Evolutionary conservation across 495 filamentous ascomycete species (phyloP).

Genomic region (Penicillium riverlandense): DNA sequence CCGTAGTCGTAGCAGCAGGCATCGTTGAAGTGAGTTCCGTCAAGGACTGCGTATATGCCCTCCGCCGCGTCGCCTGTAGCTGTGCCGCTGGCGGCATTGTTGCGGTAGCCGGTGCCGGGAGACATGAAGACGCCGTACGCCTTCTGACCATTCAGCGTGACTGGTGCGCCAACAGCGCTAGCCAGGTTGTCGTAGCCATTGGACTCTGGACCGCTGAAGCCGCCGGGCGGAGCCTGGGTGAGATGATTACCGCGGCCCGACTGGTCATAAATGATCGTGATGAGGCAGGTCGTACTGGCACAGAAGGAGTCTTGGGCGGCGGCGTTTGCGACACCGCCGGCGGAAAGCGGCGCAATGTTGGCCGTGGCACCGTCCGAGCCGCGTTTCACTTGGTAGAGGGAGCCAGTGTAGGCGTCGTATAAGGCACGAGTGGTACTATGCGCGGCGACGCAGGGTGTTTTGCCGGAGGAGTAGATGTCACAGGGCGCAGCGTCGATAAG

Average conservation of each 20-base stretch:
- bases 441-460: conserved; percentile 49
- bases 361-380: conserved; percentile 40
- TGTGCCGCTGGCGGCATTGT: conserved; percentile 39
- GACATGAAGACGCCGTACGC: conserved; percentile 52
- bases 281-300: conserved; percentile 48
- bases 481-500: conserved; percentile 45
- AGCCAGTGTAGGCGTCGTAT: conserved; percentile 40
- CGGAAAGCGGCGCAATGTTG: conserved; percentile 37
- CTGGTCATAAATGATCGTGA: conserved; percentile 54
- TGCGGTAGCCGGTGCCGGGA: conserved; percentile 49
- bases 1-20: conserved; percentile 57
- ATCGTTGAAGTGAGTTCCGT: conserved; percentile 52
- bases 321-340: conserved; percentile 52
- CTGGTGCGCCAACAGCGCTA: conserved; percentile 48
- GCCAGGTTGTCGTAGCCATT: conserved; percentile 50
- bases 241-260: conserved; percentile 51
- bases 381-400: conserved; percentile 50
- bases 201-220: conserved; percentile 42
- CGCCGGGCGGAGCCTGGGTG: conserved; percentile 48
- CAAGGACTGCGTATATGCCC: conserved; percentile 54
- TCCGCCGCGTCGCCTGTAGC: conserved; percentile 47
- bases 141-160: conserved; percentile 50
- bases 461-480: conserved; percentile 46
- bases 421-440: conserved; percentile 55
- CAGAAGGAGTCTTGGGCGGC: conserved; percentile 51